phyloP scores from a whole-genome alignment of 768 basidiomycete genomes.

The Chalciporus pseudorubinellus region DNA sequence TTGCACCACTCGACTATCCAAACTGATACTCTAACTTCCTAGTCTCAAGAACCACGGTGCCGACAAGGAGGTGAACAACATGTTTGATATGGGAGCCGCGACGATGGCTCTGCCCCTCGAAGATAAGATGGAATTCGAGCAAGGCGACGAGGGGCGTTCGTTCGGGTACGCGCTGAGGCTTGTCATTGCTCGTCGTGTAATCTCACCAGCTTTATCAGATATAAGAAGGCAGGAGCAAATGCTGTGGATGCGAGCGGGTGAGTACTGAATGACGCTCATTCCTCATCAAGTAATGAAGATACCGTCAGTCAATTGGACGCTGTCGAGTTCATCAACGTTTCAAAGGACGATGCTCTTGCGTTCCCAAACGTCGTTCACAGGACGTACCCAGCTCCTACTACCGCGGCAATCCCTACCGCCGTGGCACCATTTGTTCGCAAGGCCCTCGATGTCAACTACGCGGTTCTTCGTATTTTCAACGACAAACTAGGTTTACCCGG shows the following conservation, averaged over 20 bases:
- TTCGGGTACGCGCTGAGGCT: constrained; percentile 30
- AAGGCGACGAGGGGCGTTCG: constrained; percentile 40
- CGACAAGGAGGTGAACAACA: constrained; percentile 33
- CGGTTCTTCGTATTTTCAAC: constrained; percentile 55
- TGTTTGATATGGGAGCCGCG: constrained; percentile 44
- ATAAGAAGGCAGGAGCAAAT: constrained; percentile 62
- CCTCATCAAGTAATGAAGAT: not conserved
- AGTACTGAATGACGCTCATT: not conserved
- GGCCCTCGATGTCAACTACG: constrained; percentile 54
- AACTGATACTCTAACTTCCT: not conserved
- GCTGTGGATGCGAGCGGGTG: constrained; percentile 59
- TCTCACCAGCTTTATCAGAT: constrained; percentile 31
- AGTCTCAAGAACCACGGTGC: constrained; percentile 46
- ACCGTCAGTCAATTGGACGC: constrained; percentile 38
- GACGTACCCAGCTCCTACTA: constrained; percentile 54
- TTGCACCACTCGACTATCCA: not conserved
- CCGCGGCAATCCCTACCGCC: constrained; percentile 46
- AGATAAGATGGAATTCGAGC: constrained; percentile 44
- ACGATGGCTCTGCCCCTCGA: constrained; percentile 40
- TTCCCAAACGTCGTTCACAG: constrained; percentile 54
- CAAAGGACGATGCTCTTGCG: constrained; percentile 66
- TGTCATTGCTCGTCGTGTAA: not conserved
- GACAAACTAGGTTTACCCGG: constrained; percentile 50
- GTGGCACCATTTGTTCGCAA: constrained; percentile 57
- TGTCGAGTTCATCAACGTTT: constrained; percentile 62